Evolutionary conservation across 352 stramenopile genomes (phyloP), one percentile per base, ranked within the genome.

Genomic region (Phytophthora lateralis): DNA sequence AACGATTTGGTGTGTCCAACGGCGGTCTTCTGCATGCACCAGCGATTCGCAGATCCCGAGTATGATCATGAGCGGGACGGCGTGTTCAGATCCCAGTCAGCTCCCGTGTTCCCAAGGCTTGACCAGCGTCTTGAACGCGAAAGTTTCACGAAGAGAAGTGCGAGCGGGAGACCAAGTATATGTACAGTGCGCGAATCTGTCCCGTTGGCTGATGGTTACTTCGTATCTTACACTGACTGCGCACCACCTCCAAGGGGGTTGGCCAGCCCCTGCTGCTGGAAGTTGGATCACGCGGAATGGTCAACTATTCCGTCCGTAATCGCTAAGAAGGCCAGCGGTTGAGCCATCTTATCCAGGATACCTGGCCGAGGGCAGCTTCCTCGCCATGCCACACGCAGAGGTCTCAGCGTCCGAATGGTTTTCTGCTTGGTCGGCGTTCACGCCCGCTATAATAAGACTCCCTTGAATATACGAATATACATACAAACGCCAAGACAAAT

Each of bases 1-100:
- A 1, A 24, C 21, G 3, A 24, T 3, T 24, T 3, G 21, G 21
- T 24, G 21, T 24, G 21, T 24, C 21, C 21, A 24, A 24, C 21
- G 21, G 21, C 21, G 21, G 21, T 24, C 21, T 24, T 24, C 3
- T 24, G 21, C 21, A 24, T 24, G 21, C 3, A 24, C 21, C 21
- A 24, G 21, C 21, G 21, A 24, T 24, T 24, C 26, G 26, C 55
- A 47, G 44, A 63, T 63, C 55, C 14, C 43, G 37, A 34, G 39
- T 12, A 37, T 24, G 32, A 63, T 63, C 45, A 26, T 63, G 32
- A 17, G 12, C 37, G 15, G 42, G 55, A 55, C 32, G 24, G n/a
- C 55, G 45, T 63, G 55, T 63, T 63, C 34, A 35, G 7, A 54
- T 12, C 54, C 46, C 43, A 17, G n/a, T 11, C n/a, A 20, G n/a